Evolutionary conservation across 192 early-diverging fungal species (phyloP).

Genomic region (Coemansia sp.): DNA sequence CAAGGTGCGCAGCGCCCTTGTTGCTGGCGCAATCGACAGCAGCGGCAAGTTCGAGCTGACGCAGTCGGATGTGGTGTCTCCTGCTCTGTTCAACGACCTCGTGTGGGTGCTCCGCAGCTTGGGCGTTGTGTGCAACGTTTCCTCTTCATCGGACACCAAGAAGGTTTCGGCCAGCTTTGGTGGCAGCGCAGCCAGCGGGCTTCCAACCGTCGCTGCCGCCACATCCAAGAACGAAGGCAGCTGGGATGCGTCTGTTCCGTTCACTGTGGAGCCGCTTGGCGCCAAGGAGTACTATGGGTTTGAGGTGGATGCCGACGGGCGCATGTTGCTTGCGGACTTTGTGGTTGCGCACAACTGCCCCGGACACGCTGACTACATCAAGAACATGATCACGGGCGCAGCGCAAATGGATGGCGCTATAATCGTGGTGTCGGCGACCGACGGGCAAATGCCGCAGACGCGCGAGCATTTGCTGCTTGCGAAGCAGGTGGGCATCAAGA

Average conservation of each 20-base stretch:
- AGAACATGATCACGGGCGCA: slow-evolving; percentile 98
- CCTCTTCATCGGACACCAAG: not conserved
- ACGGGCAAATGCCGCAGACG: slow-evolving; percentile 98
- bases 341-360: slow-evolving; percentile 64
- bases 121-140: slow-evolving; percentile 23
- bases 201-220: slow-evolving; percentile 16
- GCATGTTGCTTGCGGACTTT: slow-evolving; percentile 35
- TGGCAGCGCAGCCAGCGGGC: slow-evolving; percentile 2
- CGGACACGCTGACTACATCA: slow-evolving; percentile 99
- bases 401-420: slow-evolving; percentile 98
- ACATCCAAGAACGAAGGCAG: slow-evolving; percentile 10
- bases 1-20: slow-evolving; percentile 25
- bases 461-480: slow-evolving; percentile 97
- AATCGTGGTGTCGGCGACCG: slow-evolving; percentile 96
- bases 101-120: slow-evolving; percentile 45
- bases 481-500: slow-evolving; percentile 90
- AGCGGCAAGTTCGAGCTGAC: slow-evolving; percentile 24
- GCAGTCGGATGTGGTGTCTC: not conserved
- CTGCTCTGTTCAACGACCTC: slow-evolving; percentile 15
- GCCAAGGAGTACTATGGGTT: slow-evolving; percentile 26
- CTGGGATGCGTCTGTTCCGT: slow-evolving; percentile 19
- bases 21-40: slow-evolving; percentile 28
- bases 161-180: slow-evolving; percentile 11
- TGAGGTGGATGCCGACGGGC: slow-evolving; percentile 37
- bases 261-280: slow-evolving; percentile 18